Conservation (phyloP, 805 yeast species). For the Starmerella geochares region DNA sequence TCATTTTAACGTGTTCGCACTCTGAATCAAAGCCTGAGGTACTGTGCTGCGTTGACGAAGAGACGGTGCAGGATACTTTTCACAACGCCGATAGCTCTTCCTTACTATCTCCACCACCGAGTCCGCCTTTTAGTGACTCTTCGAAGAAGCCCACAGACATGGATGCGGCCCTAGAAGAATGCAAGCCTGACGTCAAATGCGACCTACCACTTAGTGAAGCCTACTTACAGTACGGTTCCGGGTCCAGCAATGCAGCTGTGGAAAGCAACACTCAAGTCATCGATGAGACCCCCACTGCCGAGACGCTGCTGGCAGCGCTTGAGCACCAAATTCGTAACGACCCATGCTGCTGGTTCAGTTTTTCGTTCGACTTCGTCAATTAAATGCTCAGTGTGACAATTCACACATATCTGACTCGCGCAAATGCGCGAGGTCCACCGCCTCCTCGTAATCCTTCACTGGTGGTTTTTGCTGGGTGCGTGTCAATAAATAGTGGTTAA, state of each 20-base stretch:
- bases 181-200: too few relatives aligned
- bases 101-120: conserved; percentile 5
- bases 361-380: conserved; percentile 10
- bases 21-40: neutral
- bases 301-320: neutral
- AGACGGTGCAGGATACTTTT: neutral
- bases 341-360: conserved; percentile 17
- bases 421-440: too few relatives aligned
- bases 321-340: conserved; percentile 10
- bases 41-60: neutral
- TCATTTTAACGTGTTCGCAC: too few relatives aligned
- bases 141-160: too few relatives aligned
- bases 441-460: too few relatives aligned
- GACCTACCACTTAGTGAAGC: too few relatives aligned
- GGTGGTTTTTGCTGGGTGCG: too few relatives aligned
- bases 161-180: too few relatives aligned
- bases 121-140: neutral
- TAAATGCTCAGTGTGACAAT: neutral
- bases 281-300: conserved; percentile 6
- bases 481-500: conserved; percentile 3
- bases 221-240: too few relatives aligned
- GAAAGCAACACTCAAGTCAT: neutral
- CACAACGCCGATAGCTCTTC: neutral
- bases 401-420: too few relatives aligned
- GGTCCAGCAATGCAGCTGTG: too few relatives aligned